phyloP scores from a whole-genome alignment of 2,329 filamentous ascomycete species.

The Westerdykella ornata region DNA sequence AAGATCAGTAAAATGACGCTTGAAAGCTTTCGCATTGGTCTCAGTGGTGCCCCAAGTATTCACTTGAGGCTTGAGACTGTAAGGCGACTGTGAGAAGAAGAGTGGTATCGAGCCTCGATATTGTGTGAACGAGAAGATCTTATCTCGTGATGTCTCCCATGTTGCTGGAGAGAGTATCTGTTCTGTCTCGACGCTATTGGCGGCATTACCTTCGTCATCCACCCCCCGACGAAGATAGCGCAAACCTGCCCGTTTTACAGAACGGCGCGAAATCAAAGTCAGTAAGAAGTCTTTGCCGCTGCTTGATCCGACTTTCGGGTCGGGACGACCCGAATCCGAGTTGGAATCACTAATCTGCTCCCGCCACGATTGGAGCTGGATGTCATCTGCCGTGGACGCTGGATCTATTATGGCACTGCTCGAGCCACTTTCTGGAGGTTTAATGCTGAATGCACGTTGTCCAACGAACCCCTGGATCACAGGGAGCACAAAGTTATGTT shows the following conservation, averaged over 20 bases:
- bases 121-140: slow-evolving; percentile 78
- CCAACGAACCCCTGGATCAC: slow-evolving; percentile 93
- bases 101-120: slow-evolving; percentile 85
- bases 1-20: slow-evolving; percentile 69
- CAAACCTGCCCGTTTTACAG: slow-evolving; percentile 75
- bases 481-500: slow-evolving; percentile 66
- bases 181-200: slow-evolving; percentile 91
- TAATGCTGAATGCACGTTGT: slow-evolving; percentile 71
- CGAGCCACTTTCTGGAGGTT: slow-evolving; percentile 39
- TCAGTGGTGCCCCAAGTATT: slow-evolving; percentile 73
- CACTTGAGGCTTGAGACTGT: slow-evolving; percentile 83
- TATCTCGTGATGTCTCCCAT: slow-evolving; percentile 54
- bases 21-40: slow-evolving; percentile 71
- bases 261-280: slow-evolving; percentile 88
- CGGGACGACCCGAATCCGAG: slow-evolving; percentile 7
- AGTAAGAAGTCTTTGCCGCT: slow-evolving; percentile 57
- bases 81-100: slow-evolving; percentile 92
- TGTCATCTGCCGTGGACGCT: slow-evolving; percentile 29
- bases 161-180: slow-evolving; percentile 72
- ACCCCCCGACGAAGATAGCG: slow-evolving; percentile 85
- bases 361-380: slow-evolving; percentile 29
- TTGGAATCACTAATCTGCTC: slow-evolving; percentile 12
- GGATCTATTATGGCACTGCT: slow-evolving; percentile 32
- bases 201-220: slow-evolving; percentile 80
- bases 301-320: slow-evolving; percentile 28